These are phyloP conservation scores for Phytopythium boreale DNA, from an alignment of 352 stramenopile genomes.

Conservation along the genomic window DNA sequence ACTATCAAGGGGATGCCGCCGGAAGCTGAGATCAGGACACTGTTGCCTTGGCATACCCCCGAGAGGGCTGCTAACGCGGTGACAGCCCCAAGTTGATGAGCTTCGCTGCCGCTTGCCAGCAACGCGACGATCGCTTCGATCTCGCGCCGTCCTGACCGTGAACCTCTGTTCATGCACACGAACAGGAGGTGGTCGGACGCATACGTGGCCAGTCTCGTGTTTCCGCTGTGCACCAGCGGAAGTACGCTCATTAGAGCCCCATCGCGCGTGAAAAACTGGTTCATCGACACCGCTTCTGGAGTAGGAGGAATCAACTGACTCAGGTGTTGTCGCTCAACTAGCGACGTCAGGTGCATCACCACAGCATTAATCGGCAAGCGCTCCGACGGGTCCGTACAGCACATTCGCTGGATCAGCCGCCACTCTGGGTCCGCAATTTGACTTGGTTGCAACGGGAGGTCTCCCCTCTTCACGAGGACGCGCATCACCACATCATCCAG, in stretches of 20 bases:
- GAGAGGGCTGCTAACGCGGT: not conserved
- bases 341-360: not conserved
- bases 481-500: not conserved
- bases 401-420: not conserved
- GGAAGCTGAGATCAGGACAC: not conserved
- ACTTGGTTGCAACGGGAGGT: not conserved
- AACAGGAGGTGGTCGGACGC: not conserved
- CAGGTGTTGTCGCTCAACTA: not conserved
- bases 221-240: not conserved
- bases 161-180: not conserved
- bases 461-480: not conserved
- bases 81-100: not conserved
- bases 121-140: not conserved
- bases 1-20: not conserved
- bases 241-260: not conserved
- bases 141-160: not conserved
- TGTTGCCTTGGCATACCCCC: not conserved
- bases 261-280: not conserved
- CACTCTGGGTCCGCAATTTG: conserved; percentile 1
- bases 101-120: not conserved
- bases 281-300: not conserved
- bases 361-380: not conserved
- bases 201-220: not conserved
- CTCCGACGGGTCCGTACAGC: not conserved
- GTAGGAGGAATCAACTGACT: not conserved